These are phyloP conservation scores for Strigomonas culicis DNA, from an alignment of 208 protist genomes.

Conservation along the genomic window DNA sequence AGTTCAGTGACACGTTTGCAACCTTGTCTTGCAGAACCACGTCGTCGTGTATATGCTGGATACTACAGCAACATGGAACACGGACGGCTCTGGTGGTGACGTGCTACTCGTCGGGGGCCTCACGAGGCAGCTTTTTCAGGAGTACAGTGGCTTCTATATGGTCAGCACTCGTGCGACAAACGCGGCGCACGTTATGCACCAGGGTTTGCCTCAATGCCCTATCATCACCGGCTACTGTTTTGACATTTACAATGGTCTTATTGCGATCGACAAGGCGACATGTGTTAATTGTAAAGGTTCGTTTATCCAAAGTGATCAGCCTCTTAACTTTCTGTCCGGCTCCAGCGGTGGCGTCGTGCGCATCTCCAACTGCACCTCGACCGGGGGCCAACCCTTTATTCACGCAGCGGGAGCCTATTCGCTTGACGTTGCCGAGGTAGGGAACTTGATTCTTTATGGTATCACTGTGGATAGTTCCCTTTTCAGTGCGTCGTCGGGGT, in stretches of 20 bases:
- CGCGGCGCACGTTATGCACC: not conserved
- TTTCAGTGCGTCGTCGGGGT: not conserved
- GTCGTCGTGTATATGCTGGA: constrained; percentile 3
- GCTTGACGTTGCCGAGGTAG: not conserved
- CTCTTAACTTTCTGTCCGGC: not conserved
- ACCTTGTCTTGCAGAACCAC: not conserved
- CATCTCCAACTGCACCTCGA: not conserved
- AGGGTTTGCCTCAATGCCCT: not conserved
- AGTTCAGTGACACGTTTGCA: not conserved
- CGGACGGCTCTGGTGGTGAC: not conserved
- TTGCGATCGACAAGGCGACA: not conserved
- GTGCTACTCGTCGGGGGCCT: not conserved
- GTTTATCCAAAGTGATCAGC: not conserved
- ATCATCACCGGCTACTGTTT: not conserved
- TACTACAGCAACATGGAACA: not conserved
- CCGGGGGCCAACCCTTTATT: not conserved
- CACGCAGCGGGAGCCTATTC: not conserved
- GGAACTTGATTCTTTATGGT: not conserved
- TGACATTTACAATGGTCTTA: not conserved
- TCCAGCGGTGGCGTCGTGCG: not conserved
- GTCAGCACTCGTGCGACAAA: not conserved
- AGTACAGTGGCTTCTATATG: constrained; percentile 2
- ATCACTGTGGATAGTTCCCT: not conserved
- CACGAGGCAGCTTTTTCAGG: not conserved
- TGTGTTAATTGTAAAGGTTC: not conserved